A percentile compares a stretch with the other conserved stretches of the same genome.
phyloP scores from a whole-genome alignment of 805 yeast genomes.

The Dipodascopsis uninucleata region DNA sequence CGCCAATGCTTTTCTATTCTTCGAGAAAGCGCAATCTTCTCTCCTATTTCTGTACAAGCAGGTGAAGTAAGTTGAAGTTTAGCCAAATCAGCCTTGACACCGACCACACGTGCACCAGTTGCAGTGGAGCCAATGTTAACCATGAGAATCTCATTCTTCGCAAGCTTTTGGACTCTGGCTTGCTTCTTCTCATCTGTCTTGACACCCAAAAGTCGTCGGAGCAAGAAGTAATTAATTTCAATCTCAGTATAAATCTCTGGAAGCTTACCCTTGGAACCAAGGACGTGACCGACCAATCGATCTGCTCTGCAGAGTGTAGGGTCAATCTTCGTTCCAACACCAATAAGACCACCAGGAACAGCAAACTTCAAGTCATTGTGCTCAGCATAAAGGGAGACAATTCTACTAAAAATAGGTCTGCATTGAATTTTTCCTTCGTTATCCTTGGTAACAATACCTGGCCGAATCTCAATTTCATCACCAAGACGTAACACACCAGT shows the following conservation, averaged over 20 bases:
- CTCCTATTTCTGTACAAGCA: slow-evolving; percentile 97
- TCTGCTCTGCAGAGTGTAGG: slow-evolving; percentile 99
- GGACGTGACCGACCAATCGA: slow-evolving; percentile 98
- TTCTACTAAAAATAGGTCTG: slow-evolving; percentile 90
- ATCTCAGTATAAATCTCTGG: slow-evolving; percentile 97
- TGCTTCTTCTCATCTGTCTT: slow-evolving; percentile 80
- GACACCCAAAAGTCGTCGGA: slow-evolving; percentile 96
- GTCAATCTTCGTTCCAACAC: slow-evolving; percentile 98
- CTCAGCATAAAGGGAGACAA: slow-evolving; percentile 93
- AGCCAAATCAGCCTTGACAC: slow-evolving; percentile 99
- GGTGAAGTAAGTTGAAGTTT: slow-evolving; percentile 94
- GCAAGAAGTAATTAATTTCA: slow-evolving; percentile 92
- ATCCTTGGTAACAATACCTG: slow-evolving; percentile 97
- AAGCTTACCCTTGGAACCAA: slow-evolving; percentile 93
- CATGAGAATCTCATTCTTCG: slow-evolving; percentile 93
- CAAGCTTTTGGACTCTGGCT: slow-evolving; percentile 93
- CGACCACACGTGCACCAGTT: slow-evolving; percentile 97
- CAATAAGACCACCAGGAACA: slow-evolving; percentile 99
- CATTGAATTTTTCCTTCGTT: slow-evolving; percentile 85
- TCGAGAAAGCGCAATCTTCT: slow-evolving; percentile 97
- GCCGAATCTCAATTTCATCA: slow-evolving; percentile 97
- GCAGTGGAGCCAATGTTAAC: slow-evolving; percentile 99
- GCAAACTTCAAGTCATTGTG: slow-evolving; percentile 97
- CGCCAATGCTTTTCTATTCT: slow-evolving; percentile 99
- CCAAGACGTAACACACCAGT: slow-evolving; percentile 96